These are phyloP conservation scores for Vigna hirtella DNA, from an alignment of 306 rosid species.

Conservation along the genomic window DNA sequence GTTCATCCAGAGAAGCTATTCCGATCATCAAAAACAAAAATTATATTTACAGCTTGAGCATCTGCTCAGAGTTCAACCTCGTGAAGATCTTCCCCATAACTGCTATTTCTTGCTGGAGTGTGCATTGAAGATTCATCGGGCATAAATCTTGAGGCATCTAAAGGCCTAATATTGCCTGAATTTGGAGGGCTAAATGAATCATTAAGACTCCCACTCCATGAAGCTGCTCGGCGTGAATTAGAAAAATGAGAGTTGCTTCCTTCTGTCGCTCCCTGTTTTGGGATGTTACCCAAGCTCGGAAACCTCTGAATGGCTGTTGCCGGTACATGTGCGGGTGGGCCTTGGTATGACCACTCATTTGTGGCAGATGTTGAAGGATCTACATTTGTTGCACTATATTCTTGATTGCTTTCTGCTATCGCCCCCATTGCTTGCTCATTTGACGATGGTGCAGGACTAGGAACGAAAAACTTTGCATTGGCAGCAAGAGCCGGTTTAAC, in stretches of 20 bases:
- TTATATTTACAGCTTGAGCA: slow-evolving; percentile 71
- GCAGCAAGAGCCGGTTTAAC: slow-evolving; percentile 68
- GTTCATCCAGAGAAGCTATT: slow-evolving; percentile 54
- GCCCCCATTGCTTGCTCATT: slow-evolving; percentile 64
- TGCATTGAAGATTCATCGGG: slow-evolving; percentile 51
- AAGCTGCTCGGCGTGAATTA: slow-evolving; percentile 74
- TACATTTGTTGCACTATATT: slow-evolving; percentile 50
- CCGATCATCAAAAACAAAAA: slow-evolving; percentile 69
- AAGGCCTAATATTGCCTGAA: slow-evolving; percentile 49
- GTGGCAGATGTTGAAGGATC: slow-evolving; percentile 58
- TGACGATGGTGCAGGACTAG: slow-evolving; percentile 61
- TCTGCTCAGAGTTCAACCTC: slow-evolving; percentile 88
- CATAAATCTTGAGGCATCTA: slow-evolving; percentile 56
- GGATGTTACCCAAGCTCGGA: slow-evolving; percentile 71
- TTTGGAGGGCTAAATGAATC: slow-evolving; percentile 59
- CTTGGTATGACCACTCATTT: slow-evolving; percentile 57
- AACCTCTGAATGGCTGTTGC: slow-evolving; percentile 59
- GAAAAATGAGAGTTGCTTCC: slow-evolving; percentile 45
- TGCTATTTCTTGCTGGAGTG: slow-evolving; percentile 50
- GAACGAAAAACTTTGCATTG: slow-evolving; percentile 83
- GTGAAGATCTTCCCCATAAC: slow-evolving; percentile 76
- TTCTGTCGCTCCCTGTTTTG: slow-evolving; percentile 46
- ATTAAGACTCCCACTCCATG: slow-evolving; percentile 78
- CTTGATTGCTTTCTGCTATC: slow-evolving; percentile 68
- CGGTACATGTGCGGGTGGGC: slow-evolving; percentile 41